Evolutionary conservation across 2,329 filamentous ascomycete species (phyloP), one percentile per base, ranked within the genome.

Genomic region (Cadophora gregata): DNA sequence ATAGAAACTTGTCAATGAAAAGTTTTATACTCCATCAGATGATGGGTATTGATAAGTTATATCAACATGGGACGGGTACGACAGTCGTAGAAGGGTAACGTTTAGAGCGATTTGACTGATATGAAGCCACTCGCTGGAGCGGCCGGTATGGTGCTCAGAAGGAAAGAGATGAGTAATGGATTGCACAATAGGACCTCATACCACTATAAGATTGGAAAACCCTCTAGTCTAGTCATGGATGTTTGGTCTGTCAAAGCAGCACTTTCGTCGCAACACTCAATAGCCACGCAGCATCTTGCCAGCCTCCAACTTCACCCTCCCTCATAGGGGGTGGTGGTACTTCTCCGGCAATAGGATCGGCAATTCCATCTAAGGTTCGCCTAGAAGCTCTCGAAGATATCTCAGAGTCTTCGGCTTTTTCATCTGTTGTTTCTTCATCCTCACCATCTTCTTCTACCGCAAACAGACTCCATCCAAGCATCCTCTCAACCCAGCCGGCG

Each of bases 231-330:
- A 33, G 8, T 47, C 24, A 33, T 42, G 24, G 47, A 29, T 19
- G 36, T 62, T 69, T 47, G 74, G 25, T 63, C 50, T 38, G 16
- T 36, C 53, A 45, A 16, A 78, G 64, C 45, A 78, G 62, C 12
- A 76, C 76, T 53, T 75, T 77, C 50, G 72, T 74, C 33, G 88
- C 88, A 69, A 91, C 87, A 69, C 84, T 88, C 64, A 91, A 77
- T 56, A 91, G 77, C 89, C 88, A 91, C 19, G 87, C 87, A 29
- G 88, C 88, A 77, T 91, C 89, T 66, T 86, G 83, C 88, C 88
- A 90, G 9, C 84, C 84, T 19, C 86, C 87, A 51, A 86, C 83
- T 61, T 89, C 83, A 9, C 81, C 79, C 50, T 82, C 82, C 60
- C 80, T 80, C 10, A 81, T 79, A 36, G 75, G 85, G 75, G 81